Evolutionary conservation across 2,329 filamentous ascomycete species (phyloP).

Genomic region (Claviceps digitariae): DNA sequence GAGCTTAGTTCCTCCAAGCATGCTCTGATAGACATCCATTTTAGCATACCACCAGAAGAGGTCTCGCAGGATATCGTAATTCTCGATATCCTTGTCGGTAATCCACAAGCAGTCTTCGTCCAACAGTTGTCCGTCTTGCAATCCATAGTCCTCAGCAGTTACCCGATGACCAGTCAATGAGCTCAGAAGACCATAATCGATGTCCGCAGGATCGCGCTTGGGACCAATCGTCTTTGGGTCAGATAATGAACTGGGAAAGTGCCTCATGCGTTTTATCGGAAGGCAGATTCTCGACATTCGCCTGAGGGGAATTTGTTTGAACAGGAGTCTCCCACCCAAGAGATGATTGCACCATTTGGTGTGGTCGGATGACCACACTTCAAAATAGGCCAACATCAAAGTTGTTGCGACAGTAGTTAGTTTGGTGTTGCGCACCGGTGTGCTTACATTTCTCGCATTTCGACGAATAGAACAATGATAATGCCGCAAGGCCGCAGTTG

Average conservation of each 20-base stretch:
- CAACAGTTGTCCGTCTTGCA: constrained; percentile 16
- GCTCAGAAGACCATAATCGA: constrained; percentile 28
- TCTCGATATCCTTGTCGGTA: constrained; percentile 55
- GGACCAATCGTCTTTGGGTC: constrained; percentile 1
- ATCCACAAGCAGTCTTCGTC: constrained; percentile 11
- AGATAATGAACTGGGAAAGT: constrained; percentile 7
- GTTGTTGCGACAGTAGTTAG: constrained; percentile 80
- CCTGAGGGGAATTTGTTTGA: constrained; percentile 69
- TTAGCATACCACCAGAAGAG: constrained; percentile 94
- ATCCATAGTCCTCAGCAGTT: constrained; percentile 24
- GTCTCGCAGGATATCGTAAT: constrained; percentile 70
- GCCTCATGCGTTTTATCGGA: constrained; percentile 37
- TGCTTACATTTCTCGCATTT: constrained; percentile 61
- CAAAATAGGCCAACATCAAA: constrained; percentile 77
- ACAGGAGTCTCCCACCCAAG: constrained; percentile 66
- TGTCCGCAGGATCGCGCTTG: constrained; percentile 21
- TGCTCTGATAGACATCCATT: constrained; percentile 84
- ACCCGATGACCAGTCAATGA: constrained; percentile 27
- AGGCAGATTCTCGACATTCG: constrained; percentile 60
- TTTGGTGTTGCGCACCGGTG: constrained; percentile 54
- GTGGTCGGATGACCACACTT: constrained; percentile 89
- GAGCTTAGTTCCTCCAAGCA: constrained; percentile 71
- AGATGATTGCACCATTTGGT: constrained; percentile 93
- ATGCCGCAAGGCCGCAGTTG: constrained; percentile 76
- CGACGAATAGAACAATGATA: constrained; percentile 76